Conservation (phyloP, 2,329 filamentous ascomycete genomes). For the Pyrenophora teres region DNA sequence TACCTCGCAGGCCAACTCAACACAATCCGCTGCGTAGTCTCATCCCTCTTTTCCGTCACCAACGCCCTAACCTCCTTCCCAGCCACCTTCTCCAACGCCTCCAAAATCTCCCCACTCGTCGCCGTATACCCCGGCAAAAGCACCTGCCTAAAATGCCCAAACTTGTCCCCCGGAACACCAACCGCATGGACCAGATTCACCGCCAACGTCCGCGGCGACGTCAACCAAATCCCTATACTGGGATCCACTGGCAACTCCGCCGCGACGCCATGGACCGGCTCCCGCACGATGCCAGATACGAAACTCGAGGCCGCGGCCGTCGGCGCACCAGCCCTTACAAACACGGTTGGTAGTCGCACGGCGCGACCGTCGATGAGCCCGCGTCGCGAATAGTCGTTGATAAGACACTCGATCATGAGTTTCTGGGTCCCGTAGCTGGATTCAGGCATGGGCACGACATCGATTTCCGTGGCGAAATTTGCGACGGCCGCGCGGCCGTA, state of each 20-base stretch:
- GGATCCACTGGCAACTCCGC: constrained; percentile 57
- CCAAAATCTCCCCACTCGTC: constrained; percentile 61
- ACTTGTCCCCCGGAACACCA: constrained; percentile 55
- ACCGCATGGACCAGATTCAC: constrained; percentile 60
- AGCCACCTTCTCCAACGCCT: constrained; percentile 60
- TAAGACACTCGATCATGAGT: constrained; percentile 63
- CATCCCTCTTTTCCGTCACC: constrained; percentile 58
- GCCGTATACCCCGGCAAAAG: constrained; percentile 60
- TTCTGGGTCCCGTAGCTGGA: constrained; percentile 68
- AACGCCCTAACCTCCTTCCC: constrained; percentile 58
- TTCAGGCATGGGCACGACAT: constrained; percentile 63
- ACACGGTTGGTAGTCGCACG: constrained; percentile 65
- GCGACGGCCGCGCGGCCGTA: constrained; percentile 63
- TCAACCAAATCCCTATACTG: constrained; percentile 62
- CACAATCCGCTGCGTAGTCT: constrained; percentile 58
- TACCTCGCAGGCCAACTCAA: constrained; percentile 62
- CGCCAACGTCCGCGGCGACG: constrained; percentile 59
- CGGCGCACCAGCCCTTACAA: constrained; percentile 64
- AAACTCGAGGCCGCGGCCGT: constrained; percentile 67
- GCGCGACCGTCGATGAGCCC: constrained; percentile 63
- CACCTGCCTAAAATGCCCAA: constrained; percentile 58
- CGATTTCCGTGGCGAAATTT: constrained; percentile 42
- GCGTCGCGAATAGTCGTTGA: constrained; percentile 67
- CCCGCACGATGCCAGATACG: constrained; percentile 66
- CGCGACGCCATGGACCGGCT: constrained; percentile 62